Percentiles rank a stretch among this genome's conserved stretches.
phyloP scores from a whole-genome alignment of 2,329 filamentous ascomycete genomes.

The Colletotrichum trifolii region DNA sequence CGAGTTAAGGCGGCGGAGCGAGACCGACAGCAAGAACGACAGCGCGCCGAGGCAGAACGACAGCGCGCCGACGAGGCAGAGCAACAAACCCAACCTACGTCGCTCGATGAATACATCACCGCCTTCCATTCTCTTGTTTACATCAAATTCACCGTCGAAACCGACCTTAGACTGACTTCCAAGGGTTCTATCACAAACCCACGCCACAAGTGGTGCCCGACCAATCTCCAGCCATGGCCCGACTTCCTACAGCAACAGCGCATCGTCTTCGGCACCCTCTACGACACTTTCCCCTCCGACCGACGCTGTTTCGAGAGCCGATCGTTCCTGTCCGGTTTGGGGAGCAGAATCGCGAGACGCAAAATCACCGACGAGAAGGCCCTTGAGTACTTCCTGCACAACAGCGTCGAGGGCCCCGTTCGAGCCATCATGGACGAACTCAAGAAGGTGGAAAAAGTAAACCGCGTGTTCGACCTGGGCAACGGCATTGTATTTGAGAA shows the following conservation, averaged over 20 bases:
- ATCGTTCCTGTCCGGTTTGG: conserved; percentile 40
- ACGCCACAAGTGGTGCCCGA: not conserved
- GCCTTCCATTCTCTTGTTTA: conserved; percentile 44
- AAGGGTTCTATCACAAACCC: conserved; percentile 10
- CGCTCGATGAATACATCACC: conserved; percentile 45
- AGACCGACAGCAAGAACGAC: conserved; percentile 9
- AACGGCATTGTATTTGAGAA: conserved; percentile 48
- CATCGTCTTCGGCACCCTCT: conserved; percentile 39
- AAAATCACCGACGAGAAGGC: conserved; percentile 43
- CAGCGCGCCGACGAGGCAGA: conserved; percentile 36
- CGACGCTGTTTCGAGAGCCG: conserved; percentile 42
- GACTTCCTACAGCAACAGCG: conserved; percentile 44
- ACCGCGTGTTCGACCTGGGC: conserved; percentile 41
- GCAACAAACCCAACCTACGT: conserved; percentile 39
- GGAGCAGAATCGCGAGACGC: conserved; percentile 7
- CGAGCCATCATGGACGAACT: conserved; percentile 45
- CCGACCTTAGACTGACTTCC: conserved; percentile 40
- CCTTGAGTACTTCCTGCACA: conserved; percentile 45
- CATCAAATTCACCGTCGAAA: conserved; percentile 41
- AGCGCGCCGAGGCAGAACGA: conserved; percentile 26
- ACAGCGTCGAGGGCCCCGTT: conserved; percentile 46
- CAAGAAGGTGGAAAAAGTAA: conserved; percentile 37
- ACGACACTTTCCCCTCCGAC: conserved; percentile 38
- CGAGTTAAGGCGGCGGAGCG: conserved; percentile 1
- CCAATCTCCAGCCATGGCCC: conserved; percentile 38